Base-by-base conservation (phyloP, 352 stramenopile genomes). In the Peronospora destructor region DNA sequence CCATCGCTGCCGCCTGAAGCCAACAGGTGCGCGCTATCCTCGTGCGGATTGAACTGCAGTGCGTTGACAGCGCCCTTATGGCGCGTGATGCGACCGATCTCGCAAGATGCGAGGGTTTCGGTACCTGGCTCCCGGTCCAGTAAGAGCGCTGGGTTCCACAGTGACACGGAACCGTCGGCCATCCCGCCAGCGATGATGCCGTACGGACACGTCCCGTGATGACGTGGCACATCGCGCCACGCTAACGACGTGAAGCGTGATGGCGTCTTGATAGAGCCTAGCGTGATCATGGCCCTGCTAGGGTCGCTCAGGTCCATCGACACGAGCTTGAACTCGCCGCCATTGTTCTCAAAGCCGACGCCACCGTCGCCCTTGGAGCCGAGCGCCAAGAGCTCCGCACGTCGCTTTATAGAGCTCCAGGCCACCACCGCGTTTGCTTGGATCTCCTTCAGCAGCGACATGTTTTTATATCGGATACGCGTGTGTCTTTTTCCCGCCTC, bases 291-390 rank as follows among this genome's bases (percentile, higher is more conserved):
- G 8, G 65, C 73, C 23, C 80, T 76, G 26, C 65, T 61, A 12
- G 81, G 68, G 36, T 90, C 61, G 59, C 76, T 80, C 33, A 97
- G 77, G 69, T 96, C 81, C 70, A 98, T 85, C 45, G 86, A 87
- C 53, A 98, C 95, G 36, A 99, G 59, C 74, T 98, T 96, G 48
- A 99, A 85, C 71, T 97, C 87, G 45, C 95, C 95, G 29, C 96
- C 95, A 38, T 94, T 98, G 72, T 98, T 95, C 62, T 98, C 96
- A 67, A 99, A 99, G 42, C 93, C 91, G 42, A 81, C 82, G 49
- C 94, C 94, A 55, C 91, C 91, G 51, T 95, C 95, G 61, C 98
- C 96, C 85, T 98, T 96, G 56, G 76, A 86, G 44, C 86, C 86
- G 28, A 95, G 75, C 61, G 86, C 86, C 51, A 96, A 70, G 45